Conservation (phyloP, 805 yeast species). For the Nakazawaea molendinolei region DNA sequence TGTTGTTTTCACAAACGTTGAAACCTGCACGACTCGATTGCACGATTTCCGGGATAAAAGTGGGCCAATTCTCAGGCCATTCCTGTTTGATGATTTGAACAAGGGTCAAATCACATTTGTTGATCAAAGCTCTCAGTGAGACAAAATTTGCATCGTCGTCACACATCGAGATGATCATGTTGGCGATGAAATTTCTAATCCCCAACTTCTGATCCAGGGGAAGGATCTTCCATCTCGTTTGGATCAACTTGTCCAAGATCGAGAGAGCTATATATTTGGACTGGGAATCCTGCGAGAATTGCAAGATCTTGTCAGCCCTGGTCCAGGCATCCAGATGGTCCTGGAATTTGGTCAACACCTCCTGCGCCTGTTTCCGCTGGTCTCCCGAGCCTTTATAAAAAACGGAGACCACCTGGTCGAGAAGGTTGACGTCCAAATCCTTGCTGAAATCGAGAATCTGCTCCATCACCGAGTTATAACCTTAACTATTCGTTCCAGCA, state of each 20-base stretch:
- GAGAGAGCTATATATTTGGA: constrained; percentile 89
- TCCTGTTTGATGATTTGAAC: constrained; percentile 95
- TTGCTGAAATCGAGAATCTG: constrained; percentile 77
- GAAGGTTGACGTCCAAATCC: constrained; percentile 70
- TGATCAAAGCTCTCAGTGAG: constrained; percentile 74
- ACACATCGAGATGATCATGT: constrained; percentile 88
- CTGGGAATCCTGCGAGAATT: constrained; percentile 72
- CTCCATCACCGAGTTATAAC: too few species aligned
- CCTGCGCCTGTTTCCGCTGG: constrained; percentile 69
- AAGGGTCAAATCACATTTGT: constrained; percentile 87
- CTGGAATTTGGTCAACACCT: constrained; percentile 71
- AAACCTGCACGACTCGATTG: constrained; percentile 75
- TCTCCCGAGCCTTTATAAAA: constrained; percentile 76
- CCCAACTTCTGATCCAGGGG: constrained; percentile 88
- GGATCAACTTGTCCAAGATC: constrained; percentile 82
- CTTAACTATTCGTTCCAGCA: too few species aligned
- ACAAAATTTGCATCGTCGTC: constrained; percentile 71
- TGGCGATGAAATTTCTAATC: constrained; percentile 87
- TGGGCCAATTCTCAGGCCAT: constrained; percentile 99
- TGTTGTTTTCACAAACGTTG: constrained; percentile 96
- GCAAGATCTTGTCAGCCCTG: constrained; percentile 82
- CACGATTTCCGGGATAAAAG: constrained; percentile 89
- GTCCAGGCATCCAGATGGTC: constrained; percentile 96
- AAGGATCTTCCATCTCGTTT: constrained; percentile 88
- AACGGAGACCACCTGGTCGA: constrained; percentile 81